Evolutionary conservation across 2,329 filamentous ascomycete species (phyloP).

Genomic region (Ophioceras dolichostomum): DNA sequence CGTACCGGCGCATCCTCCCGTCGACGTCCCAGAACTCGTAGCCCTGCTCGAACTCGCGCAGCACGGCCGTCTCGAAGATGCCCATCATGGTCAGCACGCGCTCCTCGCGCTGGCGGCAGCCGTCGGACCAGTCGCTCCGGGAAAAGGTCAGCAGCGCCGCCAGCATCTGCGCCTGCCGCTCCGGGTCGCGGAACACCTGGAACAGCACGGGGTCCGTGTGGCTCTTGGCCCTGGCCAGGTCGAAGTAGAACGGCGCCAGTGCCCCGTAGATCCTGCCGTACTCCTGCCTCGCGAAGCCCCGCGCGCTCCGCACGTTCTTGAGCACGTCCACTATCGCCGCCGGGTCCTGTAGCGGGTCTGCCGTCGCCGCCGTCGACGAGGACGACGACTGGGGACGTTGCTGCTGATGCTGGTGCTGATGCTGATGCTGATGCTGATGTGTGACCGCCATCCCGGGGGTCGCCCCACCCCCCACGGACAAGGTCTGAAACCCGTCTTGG

Average conservation of each 20-base stretch:
- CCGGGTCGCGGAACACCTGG: conserved; percentile 73
- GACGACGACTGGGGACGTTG: conserved; percentile 6
- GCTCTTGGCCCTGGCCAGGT: conserved; percentile 59
- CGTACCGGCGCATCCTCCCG: conserved; percentile 79
- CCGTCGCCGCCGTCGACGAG: conserved; percentile 19
- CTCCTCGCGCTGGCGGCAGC: conserved; percentile 58
- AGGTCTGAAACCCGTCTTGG: conserved; percentile 58
- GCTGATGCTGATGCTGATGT: conserved; percentile 8
- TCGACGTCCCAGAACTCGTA: conserved; percentile 84
- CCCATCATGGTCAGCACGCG: conserved; percentile 62
- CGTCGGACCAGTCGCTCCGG: conserved; percentile 67
- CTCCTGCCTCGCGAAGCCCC: conserved; percentile 77
- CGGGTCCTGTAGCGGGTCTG: conserved; percentile 41
- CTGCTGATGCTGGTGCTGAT: conserved; percentile 37
- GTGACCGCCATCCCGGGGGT: conserved; percentile 1
- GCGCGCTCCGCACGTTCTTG: conserved; percentile 59
- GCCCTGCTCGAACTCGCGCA: conserved; percentile 86
- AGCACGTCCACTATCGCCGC: conserved; percentile 57
- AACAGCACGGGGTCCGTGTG: conserved; percentile 78
- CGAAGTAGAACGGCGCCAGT: conserved; percentile 77
- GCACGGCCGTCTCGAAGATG: conserved; percentile 81
- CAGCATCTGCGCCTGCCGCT: conserved; percentile 83
- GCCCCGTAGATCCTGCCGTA: conserved; percentile 87
- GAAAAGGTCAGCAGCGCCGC: conserved; percentile 69
- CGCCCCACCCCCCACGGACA: conserved; percentile 34